A percentile compares a stretch with the other conserved stretches of the same genome.
phyloP scores from a whole-genome alignment of 1,284 basidiomycete species.

The Cystobasidium pallidum region DNA sequence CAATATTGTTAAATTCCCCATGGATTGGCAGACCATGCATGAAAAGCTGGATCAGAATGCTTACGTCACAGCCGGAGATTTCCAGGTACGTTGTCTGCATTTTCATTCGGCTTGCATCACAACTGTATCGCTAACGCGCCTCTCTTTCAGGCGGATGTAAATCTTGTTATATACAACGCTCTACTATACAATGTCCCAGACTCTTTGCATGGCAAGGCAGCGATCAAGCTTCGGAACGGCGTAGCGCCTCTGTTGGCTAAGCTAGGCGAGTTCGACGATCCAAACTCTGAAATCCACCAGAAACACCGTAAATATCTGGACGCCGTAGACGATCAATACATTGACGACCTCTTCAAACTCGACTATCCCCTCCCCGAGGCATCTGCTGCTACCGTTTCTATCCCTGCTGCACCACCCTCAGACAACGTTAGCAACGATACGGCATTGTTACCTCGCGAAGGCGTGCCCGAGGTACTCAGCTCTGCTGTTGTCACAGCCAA shows the following conservation, averaged over 20 bases:
- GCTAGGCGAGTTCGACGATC: constrained; percentile 64
- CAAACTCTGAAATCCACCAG: constrained; percentile 6
- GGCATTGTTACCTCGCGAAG: not conserved
- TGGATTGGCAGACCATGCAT: constrained; percentile 85
- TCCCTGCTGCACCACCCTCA: not conserved
- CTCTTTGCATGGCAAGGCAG: constrained; percentile 72
- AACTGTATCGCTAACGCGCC: no score
- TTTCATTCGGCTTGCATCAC: no score
- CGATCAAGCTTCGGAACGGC: constrained; percentile 69
- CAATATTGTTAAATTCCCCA: constrained; percentile 80
- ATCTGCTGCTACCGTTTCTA: not conserved
- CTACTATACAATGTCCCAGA: constrained; percentile 81
- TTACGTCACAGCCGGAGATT: constrained; percentile 74
- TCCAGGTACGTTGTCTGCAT: constrained; percentile 74
- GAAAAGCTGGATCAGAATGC: constrained; percentile 73
- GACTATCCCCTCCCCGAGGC: constrained; percentile 10
- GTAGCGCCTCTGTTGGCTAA: constrained; percentile 61
- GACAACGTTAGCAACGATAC: not conserved
- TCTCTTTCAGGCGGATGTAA: constrained; percentile 69
- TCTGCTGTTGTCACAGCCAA: not conserved
- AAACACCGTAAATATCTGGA: constrained; percentile 23
- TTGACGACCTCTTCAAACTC: constrained; percentile 13
- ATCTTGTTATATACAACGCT: constrained; percentile 83
- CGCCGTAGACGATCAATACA: constrained; percentile 3
- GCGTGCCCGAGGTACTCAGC: not conserved